phyloP scores from a whole-genome alignment of 805 yeast species.

The Metschnikowia lunata region DNA sequence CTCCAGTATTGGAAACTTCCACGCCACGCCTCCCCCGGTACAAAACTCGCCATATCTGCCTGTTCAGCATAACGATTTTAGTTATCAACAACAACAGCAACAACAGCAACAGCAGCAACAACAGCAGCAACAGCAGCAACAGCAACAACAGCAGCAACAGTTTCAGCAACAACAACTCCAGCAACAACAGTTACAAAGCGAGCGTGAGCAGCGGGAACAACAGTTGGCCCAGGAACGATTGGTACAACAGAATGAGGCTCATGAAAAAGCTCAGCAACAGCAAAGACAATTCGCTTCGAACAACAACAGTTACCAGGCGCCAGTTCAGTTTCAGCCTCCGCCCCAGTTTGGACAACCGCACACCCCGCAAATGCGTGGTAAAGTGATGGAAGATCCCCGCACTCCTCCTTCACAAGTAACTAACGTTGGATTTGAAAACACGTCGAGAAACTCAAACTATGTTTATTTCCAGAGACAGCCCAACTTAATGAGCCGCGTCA shows the following conservation, averaged over 20 bases:
- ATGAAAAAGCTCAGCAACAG: slow-evolving; percentile 10
- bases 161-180: slow-evolving; percentile 11
- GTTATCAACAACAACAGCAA: slow-evolving; percentile 3
- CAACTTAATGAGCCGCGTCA: slow-evolving; percentile 60
- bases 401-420: slow-evolving; percentile 10
- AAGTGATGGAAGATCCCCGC: slow-evolving; percentile 7
- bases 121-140: slow-evolving; percentile 32
- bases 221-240: slow-evolving; percentile 15
- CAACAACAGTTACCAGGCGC: background rate
- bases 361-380: slow-evolving; percentile 9
- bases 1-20: slow-evolving; percentile 7
- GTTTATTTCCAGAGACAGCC: slow-evolving; percentile 82
- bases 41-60: slow-evolving; percentile 8
- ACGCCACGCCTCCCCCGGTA: slow-evolving; percentile 7
- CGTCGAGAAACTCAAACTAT: slow-evolving; percentile 14
- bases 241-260: slow-evolving; percentile 7
- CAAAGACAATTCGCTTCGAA: slow-evolving; percentile 3
- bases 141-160: slow-evolving; percentile 12
- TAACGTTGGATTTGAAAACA: slow-evolving; percentile 1
- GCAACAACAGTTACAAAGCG: slow-evolving; percentile 13
- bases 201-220: slow-evolving; percentile 13
- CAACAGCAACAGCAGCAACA: slow-evolving; percentile 5
- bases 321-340: background rate
- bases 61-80: background rate
- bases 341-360: slow-evolving; percentile 13